Conservation (phyloP, 75 land plant genomes). For the Pinus taeda region DNA sequence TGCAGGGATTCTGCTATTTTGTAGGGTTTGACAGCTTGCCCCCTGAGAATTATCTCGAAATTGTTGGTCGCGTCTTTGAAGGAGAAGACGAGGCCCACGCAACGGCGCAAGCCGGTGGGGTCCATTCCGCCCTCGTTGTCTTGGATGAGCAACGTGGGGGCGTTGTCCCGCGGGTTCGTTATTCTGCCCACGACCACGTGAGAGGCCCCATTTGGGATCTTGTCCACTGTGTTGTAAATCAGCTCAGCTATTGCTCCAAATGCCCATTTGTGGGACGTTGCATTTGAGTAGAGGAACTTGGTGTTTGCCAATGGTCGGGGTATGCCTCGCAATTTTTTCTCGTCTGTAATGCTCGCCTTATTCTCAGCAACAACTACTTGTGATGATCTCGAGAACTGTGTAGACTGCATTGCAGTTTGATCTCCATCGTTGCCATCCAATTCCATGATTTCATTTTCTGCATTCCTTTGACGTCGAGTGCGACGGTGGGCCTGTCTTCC, state of each 20-base stretch:
- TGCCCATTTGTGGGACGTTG: too few relatives aligned
- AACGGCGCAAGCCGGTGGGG: not conserved
- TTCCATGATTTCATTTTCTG: too few relatives aligned
- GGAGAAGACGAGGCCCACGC: constrained; percentile 13
- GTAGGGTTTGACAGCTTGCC: constrained; percentile 19
- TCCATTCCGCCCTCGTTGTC: constrained; percentile 13
- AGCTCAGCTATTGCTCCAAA: constrained; percentile 25
- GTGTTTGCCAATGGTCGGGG: too few relatives aligned
- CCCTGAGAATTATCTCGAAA: constrained; percentile 25
- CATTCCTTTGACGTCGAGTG: too few relatives aligned
- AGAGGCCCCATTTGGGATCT: constrained; percentile 16
- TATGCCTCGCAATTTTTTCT: too few relatives aligned
- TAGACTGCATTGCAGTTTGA: too few relatives aligned
- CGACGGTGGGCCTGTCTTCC: too few relatives aligned
- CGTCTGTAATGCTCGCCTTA: too few relatives aligned
- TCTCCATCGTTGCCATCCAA: too few relatives aligned
- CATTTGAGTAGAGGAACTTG: too few relatives aligned
- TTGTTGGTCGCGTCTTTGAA: constrained; percentile 8
- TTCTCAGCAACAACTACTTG: too few relatives aligned
- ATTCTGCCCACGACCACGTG: constrained; percentile 14
- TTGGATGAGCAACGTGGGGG: constrained; percentile 14
- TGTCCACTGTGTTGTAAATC: constrained; percentile 20
- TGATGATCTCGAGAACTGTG: too few relatives aligned
- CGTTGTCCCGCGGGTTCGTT: constrained; percentile 3
- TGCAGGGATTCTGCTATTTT: constrained; percentile 17